Evolutionary conservation across 352 stramenopile genomes (phyloP).

Genomic region (Phytophthora foliorum): DNA sequence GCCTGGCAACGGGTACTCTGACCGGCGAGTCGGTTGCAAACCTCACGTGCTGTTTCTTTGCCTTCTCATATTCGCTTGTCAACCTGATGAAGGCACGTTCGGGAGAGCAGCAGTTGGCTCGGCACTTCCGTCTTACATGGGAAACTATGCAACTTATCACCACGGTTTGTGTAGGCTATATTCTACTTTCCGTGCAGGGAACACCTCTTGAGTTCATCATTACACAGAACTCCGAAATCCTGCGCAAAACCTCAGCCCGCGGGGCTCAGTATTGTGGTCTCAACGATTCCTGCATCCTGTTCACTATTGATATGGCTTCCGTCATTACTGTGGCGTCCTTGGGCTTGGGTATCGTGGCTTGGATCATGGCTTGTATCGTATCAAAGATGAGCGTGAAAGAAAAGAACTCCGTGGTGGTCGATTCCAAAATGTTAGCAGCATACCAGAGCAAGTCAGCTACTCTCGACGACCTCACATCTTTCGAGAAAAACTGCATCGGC

Average conservation of each 20-base stretch:
- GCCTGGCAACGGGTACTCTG: constrained; percentile 30
- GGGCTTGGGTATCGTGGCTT: not conserved
- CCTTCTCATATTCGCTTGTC: constrained; percentile 29
- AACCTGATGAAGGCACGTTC: constrained; percentile 27
- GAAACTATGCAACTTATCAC: constrained; percentile 26
- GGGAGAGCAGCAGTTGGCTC: constrained; percentile 24
- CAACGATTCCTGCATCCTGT: not conserved
- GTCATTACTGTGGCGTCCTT: not conserved
- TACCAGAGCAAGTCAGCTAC: not conserved
- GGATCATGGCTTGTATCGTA: not conserved
- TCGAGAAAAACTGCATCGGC: constrained; percentile 8
- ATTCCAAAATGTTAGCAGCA: no score
- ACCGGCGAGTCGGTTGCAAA: constrained; percentile 30
- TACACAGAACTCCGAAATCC: constrained; percentile 13
- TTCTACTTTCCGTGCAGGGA: constrained; percentile 5
- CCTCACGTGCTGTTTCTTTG: constrained; percentile 30
- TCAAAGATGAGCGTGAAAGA: not conserved
- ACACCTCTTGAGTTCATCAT: constrained; percentile 14
- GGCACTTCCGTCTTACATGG: constrained; percentile 30
- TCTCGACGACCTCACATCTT: not conserved
- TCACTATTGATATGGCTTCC: not conserved
- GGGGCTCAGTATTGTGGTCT: not conserved
- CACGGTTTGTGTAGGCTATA: not conserved
- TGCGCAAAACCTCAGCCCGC: not conserved
- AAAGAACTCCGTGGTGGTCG: not conserved